Evolutionary conservation across 768 basidiomycete species (phyloP).

Genomic region (Agrocybe praecox): DNA sequence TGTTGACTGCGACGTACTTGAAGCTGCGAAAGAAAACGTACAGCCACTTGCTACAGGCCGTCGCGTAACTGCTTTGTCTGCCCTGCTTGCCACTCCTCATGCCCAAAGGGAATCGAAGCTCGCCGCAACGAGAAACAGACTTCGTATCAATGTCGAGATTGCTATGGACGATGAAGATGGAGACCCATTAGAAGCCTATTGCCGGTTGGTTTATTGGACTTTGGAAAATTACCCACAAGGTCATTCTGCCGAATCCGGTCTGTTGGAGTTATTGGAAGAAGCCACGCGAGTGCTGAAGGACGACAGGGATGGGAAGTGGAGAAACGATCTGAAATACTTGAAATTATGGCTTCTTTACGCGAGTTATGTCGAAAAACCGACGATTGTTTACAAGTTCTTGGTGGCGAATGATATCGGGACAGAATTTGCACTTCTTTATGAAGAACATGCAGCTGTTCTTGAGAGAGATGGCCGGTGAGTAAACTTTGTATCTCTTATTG

Average conservation of each 20-base stretch:
- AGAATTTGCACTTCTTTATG: conserved; percentile 79
- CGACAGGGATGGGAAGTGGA: conserved; percentile 73
- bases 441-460: conserved; percentile 86
- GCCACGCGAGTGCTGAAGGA: conserved; percentile 86
- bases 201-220: conserved; percentile 87
- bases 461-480: conserved; percentile 82
- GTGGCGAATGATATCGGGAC: conserved; percentile 92
- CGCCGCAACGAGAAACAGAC: conserved; percentile 61
- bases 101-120: conserved; percentile 74
- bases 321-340: conserved; percentile 81
- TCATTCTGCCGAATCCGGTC: conserved; percentile 82
- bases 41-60: conserved; percentile 82
- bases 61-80: conserved; percentile 75
- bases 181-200: conserved; percentile 87
- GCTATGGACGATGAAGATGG: conserved; percentile 82
- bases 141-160: conserved; percentile 72
- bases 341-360: conserved; percentile 96
- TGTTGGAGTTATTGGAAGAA: conserved; percentile 92
- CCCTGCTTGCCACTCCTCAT: conserved; percentile 75
- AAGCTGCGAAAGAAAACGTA: conserved; percentile 86
- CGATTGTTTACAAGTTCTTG: conserved; percentile 87
- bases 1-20: conserved; percentile 80
- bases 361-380: conserved; percentile 87
- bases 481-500: not conserved
- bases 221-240: conserved; percentile 95